Evolutionary conservation across 495 filamentous ascomycete genomes (phyloP).

Genomic region (Trichocladium antarcticum): DNA sequence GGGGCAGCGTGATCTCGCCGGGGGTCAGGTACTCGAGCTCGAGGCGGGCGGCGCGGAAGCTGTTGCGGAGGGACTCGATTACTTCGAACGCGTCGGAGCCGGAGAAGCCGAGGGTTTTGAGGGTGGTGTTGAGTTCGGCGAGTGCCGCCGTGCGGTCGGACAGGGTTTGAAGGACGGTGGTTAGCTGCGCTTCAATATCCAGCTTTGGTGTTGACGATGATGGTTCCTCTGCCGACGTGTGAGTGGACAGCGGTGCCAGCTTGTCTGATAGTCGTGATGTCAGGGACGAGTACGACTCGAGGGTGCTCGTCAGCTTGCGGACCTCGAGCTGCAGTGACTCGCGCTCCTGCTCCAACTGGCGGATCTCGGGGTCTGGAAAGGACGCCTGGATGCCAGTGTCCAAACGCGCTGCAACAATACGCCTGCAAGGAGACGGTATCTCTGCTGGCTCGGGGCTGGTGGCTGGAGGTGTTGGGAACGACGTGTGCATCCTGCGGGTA

Average conservation of each 20-base stretch:
- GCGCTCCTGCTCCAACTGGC: slow-evolving; percentile 29
- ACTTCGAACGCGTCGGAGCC: slow-evolving; percentile 39
- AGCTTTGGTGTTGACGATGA: slow-evolving; percentile 1
- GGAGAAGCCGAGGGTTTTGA: slow-evolving; percentile 46
- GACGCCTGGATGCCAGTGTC: slow-evolving; percentile 28
- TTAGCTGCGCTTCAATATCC: slow-evolving; percentile 29
- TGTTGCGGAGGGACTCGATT: slow-evolving; percentile 38
- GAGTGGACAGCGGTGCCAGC: slow-evolving; percentile 15
- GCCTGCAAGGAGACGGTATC: slow-evolving; percentile 29
- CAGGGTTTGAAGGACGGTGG: slow-evolving; percentile 25
- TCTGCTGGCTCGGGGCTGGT: slow-evolving; percentile 30
- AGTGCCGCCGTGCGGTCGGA: slow-evolving; percentile 33
- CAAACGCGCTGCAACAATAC: neutral
- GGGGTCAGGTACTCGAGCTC: slow-evolving; percentile 57
- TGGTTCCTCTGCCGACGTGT: neutral
- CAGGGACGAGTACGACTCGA: slow-evolving; percentile 30
- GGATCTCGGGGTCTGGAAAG: slow-evolving; percentile 37
- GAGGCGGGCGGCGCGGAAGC: slow-evolving; percentile 55
- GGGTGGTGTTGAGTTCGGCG: slow-evolving; percentile 23
- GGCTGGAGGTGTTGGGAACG: slow-evolving; percentile 42
- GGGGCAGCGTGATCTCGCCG: slow-evolving; percentile 44
- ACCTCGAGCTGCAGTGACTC: slow-evolving; percentile 31
- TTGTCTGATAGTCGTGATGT: slow-evolving; percentile 25
- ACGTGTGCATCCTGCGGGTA: slow-evolving; percentile 22
- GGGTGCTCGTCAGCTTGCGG: slow-evolving; percentile 26